phyloP scores from a whole-genome alignment of 257 asterid genomes.

The Jacaranda copaia region DNA sequence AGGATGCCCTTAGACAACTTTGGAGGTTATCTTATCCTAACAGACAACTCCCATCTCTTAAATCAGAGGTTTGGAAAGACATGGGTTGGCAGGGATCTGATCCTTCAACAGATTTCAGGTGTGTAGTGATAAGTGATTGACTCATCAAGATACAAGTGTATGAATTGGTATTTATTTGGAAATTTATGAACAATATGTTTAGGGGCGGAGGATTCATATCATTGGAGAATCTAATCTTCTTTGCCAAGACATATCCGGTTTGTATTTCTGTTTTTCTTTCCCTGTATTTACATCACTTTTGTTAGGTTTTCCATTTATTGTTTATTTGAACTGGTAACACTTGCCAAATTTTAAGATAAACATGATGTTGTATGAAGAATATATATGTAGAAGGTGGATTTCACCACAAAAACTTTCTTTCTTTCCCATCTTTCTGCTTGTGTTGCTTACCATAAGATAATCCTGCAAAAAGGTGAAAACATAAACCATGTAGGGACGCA shows the following conservation, averaged over 20 bases:
- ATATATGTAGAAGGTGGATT: too few relatives aligned
- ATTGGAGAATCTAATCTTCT: constrained; percentile 88
- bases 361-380: too few relatives aligned
- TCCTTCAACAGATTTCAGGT: constrained; percentile 99
- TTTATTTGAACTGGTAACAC: background rate
- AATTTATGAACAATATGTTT: constrained; percentile 33
- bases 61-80: constrained; percentile 96
- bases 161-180: constrained; percentile 26
- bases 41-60: constrained; percentile 79
- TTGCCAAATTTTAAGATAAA: background rate
- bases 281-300: constrained; percentile 22
- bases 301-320: background rate
- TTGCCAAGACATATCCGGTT: constrained; percentile 92
- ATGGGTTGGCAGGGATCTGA: constrained; percentile 99
- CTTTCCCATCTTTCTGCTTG: too few relatives aligned
- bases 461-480: too few relatives aligned
- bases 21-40: constrained; percentile 95
- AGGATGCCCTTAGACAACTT: constrained; percentile 90
- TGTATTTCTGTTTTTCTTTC: constrained; percentile 41
- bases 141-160: constrained; percentile 4
- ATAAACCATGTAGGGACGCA: too few relatives aligned
- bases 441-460: too few relatives aligned
- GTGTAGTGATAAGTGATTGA: constrained; percentile 24
- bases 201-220: constrained; percentile 99
- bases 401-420: too few relatives aligned